phyloP scores from a whole-genome alignment of 2,329 filamentous ascomycete genomes.

The Penicillium sp. region DNA sequence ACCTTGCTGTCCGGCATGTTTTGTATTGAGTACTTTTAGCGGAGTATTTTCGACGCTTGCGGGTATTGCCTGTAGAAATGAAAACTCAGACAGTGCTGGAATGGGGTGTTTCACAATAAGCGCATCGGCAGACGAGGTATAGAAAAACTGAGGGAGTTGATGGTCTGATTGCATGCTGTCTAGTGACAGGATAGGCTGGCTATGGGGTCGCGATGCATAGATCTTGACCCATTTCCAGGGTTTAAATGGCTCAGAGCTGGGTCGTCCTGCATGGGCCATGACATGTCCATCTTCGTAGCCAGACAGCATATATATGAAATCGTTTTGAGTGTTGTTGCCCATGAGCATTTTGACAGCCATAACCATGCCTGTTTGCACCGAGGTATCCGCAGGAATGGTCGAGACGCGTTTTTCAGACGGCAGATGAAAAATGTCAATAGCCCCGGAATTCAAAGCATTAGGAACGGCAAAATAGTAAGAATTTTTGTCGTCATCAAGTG shows the following conservation, averaged over 20 bases:
- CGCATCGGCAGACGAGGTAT: conserved; percentile 80
- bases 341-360: conserved; percentile 72
- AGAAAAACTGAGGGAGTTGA: conserved; percentile 51
- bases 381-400: conserved; percentile 47
- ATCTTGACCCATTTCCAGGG: conserved; percentile 48
- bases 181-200: conserved; percentile 77
- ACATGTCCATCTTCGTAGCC: conserved; percentile 84
- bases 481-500: neutral
- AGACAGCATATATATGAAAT: conserved; percentile 59
- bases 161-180: conserved; percentile 48
- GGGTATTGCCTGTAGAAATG: neutral
- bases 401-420: conserved; percentile 69
- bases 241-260: conserved; percentile 16
- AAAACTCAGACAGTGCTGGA: conserved; percentile 25
- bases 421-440: conserved; percentile 78
- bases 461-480: conserved; percentile 72
- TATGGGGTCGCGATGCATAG: conserved; percentile 66
- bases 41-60: conserved; percentile 36
- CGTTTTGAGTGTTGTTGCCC: conserved; percentile 17
- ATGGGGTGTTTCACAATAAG: conserved; percentile 73
- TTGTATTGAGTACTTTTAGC: conserved; percentile 66
- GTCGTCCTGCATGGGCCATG: conserved; percentile 57
- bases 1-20: conserved; percentile 85
- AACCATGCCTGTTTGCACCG: conserved; percentile 63
- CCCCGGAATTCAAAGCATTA: conserved; percentile 69